Conservation (phyloP, 1,284 basidiomycete genomes). For the Inonotus obliquus region DNA sequence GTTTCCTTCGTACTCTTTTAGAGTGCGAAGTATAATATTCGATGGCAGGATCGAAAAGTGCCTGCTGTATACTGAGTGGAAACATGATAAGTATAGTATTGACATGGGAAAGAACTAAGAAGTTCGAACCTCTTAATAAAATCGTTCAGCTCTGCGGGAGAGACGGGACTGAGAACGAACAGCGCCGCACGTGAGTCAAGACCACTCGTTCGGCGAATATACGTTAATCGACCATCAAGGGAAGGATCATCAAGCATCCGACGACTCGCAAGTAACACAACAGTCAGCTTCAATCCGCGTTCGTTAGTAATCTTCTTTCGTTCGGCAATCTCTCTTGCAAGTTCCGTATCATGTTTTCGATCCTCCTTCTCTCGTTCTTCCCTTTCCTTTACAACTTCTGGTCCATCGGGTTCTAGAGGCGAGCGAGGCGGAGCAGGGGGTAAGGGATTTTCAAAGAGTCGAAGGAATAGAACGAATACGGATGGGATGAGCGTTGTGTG, state of each 20-base stretch:
- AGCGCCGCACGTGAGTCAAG: conserved; percentile 89
- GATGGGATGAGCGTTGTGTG: conserved; percentile 88
- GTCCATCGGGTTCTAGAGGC: conserved; percentile 41
- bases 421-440: conserved; percentile 33
- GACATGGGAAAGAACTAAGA: conserved; percentile 6
- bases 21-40: conserved; percentile 94
- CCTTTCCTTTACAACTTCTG: conserved; percentile 46
- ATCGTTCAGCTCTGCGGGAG: conserved; percentile 73
- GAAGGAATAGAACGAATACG: conserved; percentile 87
- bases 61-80: conserved; percentile 69
- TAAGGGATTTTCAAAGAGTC: conserved; percentile 65
- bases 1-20: conserved; percentile 86
- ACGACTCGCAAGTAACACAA: conserved; percentile 88
- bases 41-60: conserved; percentile 81
- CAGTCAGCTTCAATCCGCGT: conserved; percentile 88
- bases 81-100: conserved; percentile 1
- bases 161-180: conserved; percentile 92
- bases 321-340: conserved; percentile 74
- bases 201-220: conserved; percentile 80
- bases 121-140: conserved; percentile 68
- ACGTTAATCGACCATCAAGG: conserved; percentile 80
- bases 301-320: conserved; percentile 79
- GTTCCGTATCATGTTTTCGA: conserved; percentile 63
- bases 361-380: conserved; percentile 61
- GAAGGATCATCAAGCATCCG: conserved; percentile 81